Percentiles rank a stretch among this genome's conserved stretches.
Evolutionary conservation across 768 basidiomycete genomes (phyloP).

Genomic region (Rhodotorula graminis): DNA sequence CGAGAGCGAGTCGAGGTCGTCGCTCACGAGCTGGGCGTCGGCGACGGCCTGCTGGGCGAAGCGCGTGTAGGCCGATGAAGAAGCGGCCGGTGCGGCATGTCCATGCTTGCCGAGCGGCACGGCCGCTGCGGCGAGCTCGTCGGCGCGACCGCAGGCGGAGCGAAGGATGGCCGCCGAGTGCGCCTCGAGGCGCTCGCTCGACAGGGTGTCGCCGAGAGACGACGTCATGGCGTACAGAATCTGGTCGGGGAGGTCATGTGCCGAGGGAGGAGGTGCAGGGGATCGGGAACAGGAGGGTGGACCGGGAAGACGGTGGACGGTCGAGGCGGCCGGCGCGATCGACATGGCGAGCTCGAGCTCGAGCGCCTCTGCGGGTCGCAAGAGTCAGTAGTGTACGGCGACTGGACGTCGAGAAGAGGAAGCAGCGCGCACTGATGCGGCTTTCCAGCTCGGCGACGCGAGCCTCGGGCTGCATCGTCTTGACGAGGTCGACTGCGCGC

Average conservation of each 20-base stretch:
- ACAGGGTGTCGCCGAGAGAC: neutral
- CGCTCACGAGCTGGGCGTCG: neutral
- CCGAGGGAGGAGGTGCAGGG: neutral
- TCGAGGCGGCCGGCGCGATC: neutral
- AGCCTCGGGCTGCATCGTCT: neutral
- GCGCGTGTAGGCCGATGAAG: neutral
- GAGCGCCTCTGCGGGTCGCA: neutral
- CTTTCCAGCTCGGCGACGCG: constrained; percentile 5
- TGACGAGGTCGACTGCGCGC: constrained; percentile 10
- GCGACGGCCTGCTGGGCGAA: neutral
- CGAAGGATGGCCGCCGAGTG: neutral
- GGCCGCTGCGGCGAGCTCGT: neutral
- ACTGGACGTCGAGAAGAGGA: too few species aligned
- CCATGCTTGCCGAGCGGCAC: too few species aligned
- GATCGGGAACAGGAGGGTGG: neutral
- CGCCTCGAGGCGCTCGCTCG: neutral
- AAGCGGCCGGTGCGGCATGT: neutral
- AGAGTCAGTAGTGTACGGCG: neutral
- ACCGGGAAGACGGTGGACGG: neutral
- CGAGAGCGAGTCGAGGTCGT: neutral
- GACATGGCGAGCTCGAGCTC: constrained; percentile 3
- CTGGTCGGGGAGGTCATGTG: neutral
- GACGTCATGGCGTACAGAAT: neutral
- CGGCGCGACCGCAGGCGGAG: neutral
- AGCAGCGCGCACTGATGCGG: constrained; percentile 6